Evolutionary conservation across 1,284 basidiomycete genomes (phyloP).

Genomic region (Bothia castanella): DNA sequence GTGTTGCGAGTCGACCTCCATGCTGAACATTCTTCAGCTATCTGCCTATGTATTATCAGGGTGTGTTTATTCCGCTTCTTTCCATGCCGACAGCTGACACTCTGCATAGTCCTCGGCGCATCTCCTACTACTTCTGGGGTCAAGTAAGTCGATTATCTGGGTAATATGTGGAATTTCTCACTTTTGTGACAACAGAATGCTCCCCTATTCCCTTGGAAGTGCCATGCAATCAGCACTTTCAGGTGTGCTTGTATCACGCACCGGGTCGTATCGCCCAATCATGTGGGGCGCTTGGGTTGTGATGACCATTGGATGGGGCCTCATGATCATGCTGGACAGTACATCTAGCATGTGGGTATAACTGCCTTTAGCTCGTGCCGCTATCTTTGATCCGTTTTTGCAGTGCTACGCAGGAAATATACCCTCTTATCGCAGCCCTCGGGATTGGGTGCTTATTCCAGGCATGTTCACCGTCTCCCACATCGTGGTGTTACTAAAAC

Average conservation of each 20-base stretch:
- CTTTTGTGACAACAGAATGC: slow-evolving; percentile 25
- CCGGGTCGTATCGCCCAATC: slow-evolving; percentile 38
- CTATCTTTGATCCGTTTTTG: slow-evolving; percentile 1
- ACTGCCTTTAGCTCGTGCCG: neutral
- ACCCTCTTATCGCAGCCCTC: slow-evolving; percentile 33
- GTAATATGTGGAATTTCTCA: neutral
- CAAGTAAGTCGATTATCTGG: slow-evolving; percentile 14
- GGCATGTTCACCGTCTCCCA: slow-evolving; percentile 3
- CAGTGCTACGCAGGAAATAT: slow-evolving; percentile 34
- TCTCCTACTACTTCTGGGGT: slow-evolving; percentile 44
- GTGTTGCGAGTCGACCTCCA: neutral
- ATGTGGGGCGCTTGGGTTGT: slow-evolving; percentile 34
- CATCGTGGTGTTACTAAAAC: neutral
- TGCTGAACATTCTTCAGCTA: slow-evolving; percentile 22
- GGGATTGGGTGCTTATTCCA: slow-evolving; percentile 40
- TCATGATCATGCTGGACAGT: slow-evolving; percentile 35
- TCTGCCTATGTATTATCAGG: slow-evolving; percentile 30
- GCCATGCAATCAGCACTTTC: slow-evolving; percentile 33
- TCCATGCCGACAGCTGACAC: slow-evolving; percentile 20
- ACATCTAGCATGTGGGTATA: slow-evolving; percentile 26
- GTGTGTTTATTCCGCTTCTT: slow-evolving; percentile 9
- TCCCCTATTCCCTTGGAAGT: slow-evolving; percentile 42
- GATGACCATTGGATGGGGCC: slow-evolving; percentile 35
- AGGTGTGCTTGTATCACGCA: slow-evolving; percentile 38
- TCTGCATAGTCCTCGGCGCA: slow-evolving; percentile 36